Percentiles rank a stretch among this genome's conserved stretches.
Conservation (phyloP, 2,329 filamentous ascomycete species). For the Myriosclerotinia scirpicola region DNA sequence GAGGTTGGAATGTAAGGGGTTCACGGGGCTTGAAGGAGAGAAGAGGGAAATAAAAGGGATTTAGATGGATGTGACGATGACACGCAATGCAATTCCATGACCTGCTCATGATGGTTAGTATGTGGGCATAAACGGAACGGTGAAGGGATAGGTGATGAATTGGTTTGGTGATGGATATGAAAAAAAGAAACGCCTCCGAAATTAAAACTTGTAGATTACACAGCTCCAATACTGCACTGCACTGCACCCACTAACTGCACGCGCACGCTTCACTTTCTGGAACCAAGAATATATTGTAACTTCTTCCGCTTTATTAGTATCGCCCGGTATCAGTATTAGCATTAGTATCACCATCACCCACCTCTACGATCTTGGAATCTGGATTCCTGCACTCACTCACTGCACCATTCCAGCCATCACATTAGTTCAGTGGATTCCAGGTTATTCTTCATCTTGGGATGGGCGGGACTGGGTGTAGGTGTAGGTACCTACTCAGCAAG, state of each 20-base stretch:
- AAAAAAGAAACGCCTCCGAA: background rate
- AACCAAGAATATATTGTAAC: background rate
- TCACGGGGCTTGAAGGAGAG: background rate
- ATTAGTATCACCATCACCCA: too few relatives aligned
- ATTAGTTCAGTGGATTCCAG: background rate
- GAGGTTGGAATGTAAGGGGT: constrained; percentile 71
- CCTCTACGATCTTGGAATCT: background rate
- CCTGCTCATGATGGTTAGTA: constrained; percentile 2
- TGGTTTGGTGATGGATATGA: constrained; percentile 11
- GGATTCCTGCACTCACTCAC: background rate
- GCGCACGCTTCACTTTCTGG: background rate
- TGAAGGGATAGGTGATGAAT: constrained; percentile 9
- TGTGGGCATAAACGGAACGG: constrained; percentile 8
- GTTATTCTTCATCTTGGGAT: background rate
- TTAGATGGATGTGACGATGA: constrained; percentile 9
- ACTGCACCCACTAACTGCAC: background rate
- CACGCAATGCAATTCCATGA: constrained; percentile 18
- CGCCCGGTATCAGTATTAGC: too few relatives aligned
- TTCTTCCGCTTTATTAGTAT: background rate
- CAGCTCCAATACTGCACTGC: constrained; percentile 5
- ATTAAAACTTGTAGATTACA: constrained; percentile 15
- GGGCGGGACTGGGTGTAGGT: background rate
- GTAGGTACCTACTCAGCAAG: background rate
- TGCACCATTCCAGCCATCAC: background rate
- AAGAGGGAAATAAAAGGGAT: background rate